Evolutionary conservation across 169 alveolate genomes (phyloP), one percentile per base, ranked within the genome.

Genomic region (Eimeria necatrix): DNA sequence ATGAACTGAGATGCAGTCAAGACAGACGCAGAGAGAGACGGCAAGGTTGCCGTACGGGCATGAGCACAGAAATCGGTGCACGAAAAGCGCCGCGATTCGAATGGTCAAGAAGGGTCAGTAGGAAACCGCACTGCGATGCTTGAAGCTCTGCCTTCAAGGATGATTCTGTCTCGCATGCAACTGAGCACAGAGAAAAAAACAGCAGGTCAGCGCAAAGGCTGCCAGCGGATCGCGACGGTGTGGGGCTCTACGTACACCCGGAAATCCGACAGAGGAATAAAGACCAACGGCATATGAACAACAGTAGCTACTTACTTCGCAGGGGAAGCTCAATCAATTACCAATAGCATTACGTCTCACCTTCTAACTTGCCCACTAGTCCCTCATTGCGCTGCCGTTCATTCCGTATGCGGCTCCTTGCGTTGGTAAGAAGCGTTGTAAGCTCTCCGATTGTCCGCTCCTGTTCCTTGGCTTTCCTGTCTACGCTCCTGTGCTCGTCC

Each of bases 341-440:
- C 2, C 16, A 6, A 14, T 59, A 16, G 85, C 85, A 74, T 16
- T 7, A 16, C 49, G 2, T 59, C 80, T 84, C 78, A 84, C 92
- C 92, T 60, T 84, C 92, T 78, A 84, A 20, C 20, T 84, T 84
- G 60, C 61, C 49, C 80, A 84, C 60, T 51, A 84, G 48, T 26
- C 80, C 92, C 61, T 84, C 92, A 32, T n/a, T 56, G 46, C 92
- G 92, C 92, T 84, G 92, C 51, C 92, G 32, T 60, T 84, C 92
- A 60, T 60, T 26, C 60, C 92, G 46, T 32, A 84, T 84, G 61
- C 92, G 92, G 41, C 78, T 60, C 22, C 92, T 10, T 41, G 92
- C 92, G 61, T 84, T 84, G 22, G 24, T 56, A 0, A 84, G 92
- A 10, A 84, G 92, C 24, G 61, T 60, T 56, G 49, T 84, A n/a